These are phyloP conservation scores for Entomortierella parvispora DNA, from an alignment of 192 early-diverging fungal species.

Conservation along the genomic window DNA sequence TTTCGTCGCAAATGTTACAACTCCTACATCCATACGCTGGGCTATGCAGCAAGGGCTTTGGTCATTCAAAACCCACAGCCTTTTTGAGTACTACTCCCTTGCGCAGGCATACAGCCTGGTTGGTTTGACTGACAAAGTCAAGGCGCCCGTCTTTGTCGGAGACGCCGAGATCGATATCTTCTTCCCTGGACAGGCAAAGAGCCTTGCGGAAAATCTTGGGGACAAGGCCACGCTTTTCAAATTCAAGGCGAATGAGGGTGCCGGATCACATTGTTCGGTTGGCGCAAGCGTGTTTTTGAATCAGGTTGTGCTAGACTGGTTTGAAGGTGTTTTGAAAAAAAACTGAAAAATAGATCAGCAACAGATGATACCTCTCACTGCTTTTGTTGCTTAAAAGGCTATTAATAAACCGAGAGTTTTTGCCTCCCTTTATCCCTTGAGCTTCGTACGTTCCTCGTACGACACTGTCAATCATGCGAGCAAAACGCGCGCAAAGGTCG, in stretches of 20 bases:
- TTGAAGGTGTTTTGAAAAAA: constrained; percentile 28
- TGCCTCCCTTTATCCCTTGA: no score
- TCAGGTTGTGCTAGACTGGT: constrained; percentile 30
- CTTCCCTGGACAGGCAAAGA: constrained; percentile 29
- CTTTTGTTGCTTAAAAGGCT: no score
- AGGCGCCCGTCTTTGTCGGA: constrained; percentile 23
- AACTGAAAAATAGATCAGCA: constrained; percentile 28
- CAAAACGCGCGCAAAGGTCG: no score
- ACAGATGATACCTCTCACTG: no score
- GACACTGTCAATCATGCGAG: no score
- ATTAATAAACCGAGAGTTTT: no score
- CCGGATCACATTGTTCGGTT: constrained; percentile 25
- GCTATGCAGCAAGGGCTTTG: constrained; percentile 32
- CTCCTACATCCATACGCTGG: constrained; percentile 25
- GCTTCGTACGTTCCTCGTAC: no score
- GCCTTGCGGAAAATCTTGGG: constrained; percentile 26
- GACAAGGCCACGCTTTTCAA: constrained; percentile 27
- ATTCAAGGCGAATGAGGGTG: constrained; percentile 31
- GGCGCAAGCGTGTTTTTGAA: constrained; percentile 25
- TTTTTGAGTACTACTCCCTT: constrained; percentile 27
- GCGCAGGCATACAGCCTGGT: constrained; percentile 23
- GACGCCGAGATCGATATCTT: constrained; percentile 27
- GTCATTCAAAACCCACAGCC: constrained; percentile 30
- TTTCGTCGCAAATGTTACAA: constrained; percentile 18
- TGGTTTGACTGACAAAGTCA: constrained; percentile 30